These are phyloP conservation scores for Phytophthora brassicae DNA, from an alignment of 352 stramenopile species.

Conservation along the genomic window DNA sequence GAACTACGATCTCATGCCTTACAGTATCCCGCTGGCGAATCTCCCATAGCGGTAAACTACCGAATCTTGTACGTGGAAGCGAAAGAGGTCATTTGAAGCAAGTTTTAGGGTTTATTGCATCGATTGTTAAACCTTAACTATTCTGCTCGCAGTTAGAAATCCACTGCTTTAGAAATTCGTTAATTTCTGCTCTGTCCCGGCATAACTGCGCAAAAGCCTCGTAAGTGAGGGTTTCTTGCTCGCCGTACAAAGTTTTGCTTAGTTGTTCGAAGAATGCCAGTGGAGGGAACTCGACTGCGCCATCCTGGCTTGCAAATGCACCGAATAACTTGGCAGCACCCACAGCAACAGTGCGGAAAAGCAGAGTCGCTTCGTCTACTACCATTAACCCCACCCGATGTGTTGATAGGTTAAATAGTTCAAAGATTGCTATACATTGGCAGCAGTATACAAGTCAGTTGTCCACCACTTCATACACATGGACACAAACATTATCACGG, in stretches of 20 bases:
- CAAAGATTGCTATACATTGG: slow-evolving; percentile 26
- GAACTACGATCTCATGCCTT: slow-evolving; percentile 76
- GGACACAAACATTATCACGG: not conserved
- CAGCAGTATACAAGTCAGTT: not conserved
- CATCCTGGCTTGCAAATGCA: not conserved
- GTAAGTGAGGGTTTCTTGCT: slow-evolving; percentile 26
- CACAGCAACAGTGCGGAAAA: slow-evolving; percentile 26
- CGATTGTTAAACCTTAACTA: not conserved
- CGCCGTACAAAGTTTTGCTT: slow-evolving; percentile 31
- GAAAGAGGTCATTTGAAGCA: not conserved
- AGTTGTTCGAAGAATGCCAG: slow-evolving; percentile 30
- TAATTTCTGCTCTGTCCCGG: slow-evolving; percentile 12
- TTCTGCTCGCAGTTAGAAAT: not conserved
- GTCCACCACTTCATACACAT: no score
- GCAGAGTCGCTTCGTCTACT: slow-evolving; percentile 34
- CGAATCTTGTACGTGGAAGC: no score
- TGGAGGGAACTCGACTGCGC: not conserved
- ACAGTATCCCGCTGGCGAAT: slow-evolving; percentile 70
- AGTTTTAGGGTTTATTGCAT: not conserved
- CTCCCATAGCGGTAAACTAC: slow-evolving; percentile 30
- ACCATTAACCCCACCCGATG: slow-evolving; percentile 29
- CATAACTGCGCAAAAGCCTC: slow-evolving; percentile 24
- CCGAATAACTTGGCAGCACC: slow-evolving; percentile 15
- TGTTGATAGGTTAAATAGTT: slow-evolving; percentile 39
- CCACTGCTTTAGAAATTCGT: slow-evolving; percentile 22